A percentile compares a stretch with the other conserved stretches of the same genome.
These are phyloP conservation scores for Anisodus acutangulus DNA, from an alignment of 257 asterid genomes.

Conservation along the genomic window DNA sequence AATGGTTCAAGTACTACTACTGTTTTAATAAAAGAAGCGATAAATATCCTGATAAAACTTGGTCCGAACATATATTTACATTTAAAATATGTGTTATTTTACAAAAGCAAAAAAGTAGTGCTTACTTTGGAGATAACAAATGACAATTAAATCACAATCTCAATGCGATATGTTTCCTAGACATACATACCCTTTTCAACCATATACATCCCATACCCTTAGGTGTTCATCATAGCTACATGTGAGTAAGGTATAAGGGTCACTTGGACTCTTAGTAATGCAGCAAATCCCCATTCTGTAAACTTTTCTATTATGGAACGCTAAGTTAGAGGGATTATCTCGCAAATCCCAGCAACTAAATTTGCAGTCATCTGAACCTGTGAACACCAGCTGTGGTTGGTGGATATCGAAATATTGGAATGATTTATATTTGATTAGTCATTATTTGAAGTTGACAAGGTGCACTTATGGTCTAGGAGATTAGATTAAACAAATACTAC, in stretches of 20 bases:
- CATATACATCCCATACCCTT: slow-evolving; percentile 68
- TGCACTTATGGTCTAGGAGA: not conserved
- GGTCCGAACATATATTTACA: too few species aligned
- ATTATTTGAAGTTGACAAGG: not conserved
- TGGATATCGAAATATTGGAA: slow-evolving; percentile 56
- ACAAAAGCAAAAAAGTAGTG: too few species aligned
- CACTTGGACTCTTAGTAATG: slow-evolving; percentile 73
- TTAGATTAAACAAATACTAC: not conserved
- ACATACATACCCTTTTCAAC: too few species aligned
- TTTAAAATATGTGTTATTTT: too few species aligned
- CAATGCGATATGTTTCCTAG: too few species aligned
- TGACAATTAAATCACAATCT: too few species aligned
- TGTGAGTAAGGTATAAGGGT: slow-evolving; percentile 64
- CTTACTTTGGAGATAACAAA: too few species aligned
- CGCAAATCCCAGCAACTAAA: slow-evolving; percentile 92
- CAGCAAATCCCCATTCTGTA: slow-evolving; percentile 90
- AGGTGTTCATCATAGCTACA: slow-evolving; percentile 88
- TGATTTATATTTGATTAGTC: not conserved
- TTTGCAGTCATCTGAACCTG: slow-evolving; percentile 93
- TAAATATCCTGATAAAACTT: too few species aligned
- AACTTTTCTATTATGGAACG: slow-evolving; percentile 65
- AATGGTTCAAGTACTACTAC: too few species aligned
- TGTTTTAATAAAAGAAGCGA: too few species aligned
- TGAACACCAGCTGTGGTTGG: slow-evolving; percentile 70
- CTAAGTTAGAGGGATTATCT: slow-evolving; percentile 57